Evolutionary conservation across 441 rosid species (phyloP), one percentile per base, ranked within the genome.

Genomic region (Erysimum pusillum): DNA sequence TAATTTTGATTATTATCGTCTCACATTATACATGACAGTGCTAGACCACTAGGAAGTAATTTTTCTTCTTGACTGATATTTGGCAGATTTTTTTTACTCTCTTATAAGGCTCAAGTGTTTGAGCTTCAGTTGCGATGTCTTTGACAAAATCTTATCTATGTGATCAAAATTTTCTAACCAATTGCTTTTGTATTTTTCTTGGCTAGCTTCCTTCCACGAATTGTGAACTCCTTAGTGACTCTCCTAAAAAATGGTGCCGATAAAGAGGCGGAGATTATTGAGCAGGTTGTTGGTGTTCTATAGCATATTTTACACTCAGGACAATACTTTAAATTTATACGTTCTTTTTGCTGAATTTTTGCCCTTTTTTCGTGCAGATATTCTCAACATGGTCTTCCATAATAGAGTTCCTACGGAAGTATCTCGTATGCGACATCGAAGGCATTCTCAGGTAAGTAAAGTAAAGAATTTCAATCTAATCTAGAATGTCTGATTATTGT

Each of bases 231-330:
- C 54, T 72, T 90, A 15, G 84, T 81, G 52, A 69, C 78, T 71
- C 96, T 93, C 54, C 90, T 96, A 36, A 67, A 89, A 79, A 83
- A 75, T 84, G 98, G 98, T 71, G 99, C 91, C 22, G 90, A 90
- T 65, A 90, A 91, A 75, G 99, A 93, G 79, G 87, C 99, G 25
- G 98, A 93, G 76, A 89, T 91, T 75, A 77, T 96, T 77, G 93
- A 96, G 84, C 97, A 93, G 99, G 99, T 95, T 66, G 53, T 68
- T 82, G 80, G 38, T 36, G 61, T 70, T 74, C 62, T 71, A 57
- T 25, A 34, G 70, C 58, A 32, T 74, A 39, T 32, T 56, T 31
- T 34, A 41, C 62, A 28, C 39, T 48, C 22, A 38, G 15, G 18
- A 15, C 2, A 25, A 46, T 52, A 15, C 68, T 25, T 10, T 14